These are phyloP conservation scores for Xylaria sp. DNA, from an alignment of 2,329 filamentous ascomycete species.

Conservation along the genomic window DNA sequence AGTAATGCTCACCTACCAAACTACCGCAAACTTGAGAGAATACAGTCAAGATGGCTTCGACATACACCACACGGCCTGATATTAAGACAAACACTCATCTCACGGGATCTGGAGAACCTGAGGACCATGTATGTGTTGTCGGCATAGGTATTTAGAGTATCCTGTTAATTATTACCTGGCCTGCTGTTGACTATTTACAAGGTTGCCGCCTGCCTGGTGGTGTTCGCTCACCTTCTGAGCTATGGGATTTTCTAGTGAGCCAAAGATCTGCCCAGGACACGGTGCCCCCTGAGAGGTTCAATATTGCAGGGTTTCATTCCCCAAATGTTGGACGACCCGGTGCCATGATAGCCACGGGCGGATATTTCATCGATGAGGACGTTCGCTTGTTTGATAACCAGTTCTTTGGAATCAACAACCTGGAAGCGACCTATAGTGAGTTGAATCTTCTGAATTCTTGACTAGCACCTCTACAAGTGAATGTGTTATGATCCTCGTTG, in stretches of 20 bases:
- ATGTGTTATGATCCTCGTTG: too few relatives aligned
- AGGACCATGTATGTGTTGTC: slow-evolving; percentile 6
- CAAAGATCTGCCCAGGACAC: slow-evolving; percentile 27
- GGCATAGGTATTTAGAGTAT: slow-evolving; percentile 7
- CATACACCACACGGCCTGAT: not conserved
- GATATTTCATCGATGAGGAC: slow-evolving; percentile 45
- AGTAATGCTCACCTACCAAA: too few relatives aligned
- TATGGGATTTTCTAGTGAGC: slow-evolving; percentile 35
- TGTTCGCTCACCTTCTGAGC: slow-evolving; percentile 3
- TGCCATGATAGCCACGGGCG: slow-evolving; percentile 20
- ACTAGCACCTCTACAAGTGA: slow-evolving; percentile 28
- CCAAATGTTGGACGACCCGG: slow-evolving; percentile 21
- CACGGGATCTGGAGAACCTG: not conserved
- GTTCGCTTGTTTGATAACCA: slow-evolving; percentile 31
- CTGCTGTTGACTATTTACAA: too few relatives aligned
- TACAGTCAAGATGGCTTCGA: not conserved
- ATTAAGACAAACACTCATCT: not conserved
- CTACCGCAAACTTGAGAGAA: not conserved
- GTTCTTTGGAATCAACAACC: slow-evolving; percentile 36
- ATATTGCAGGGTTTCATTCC: slow-evolving; percentile 36
- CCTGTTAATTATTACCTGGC: not conserved
- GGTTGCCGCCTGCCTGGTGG: slow-evolving; percentile 35
- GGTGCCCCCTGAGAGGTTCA: slow-evolving; percentile 27
- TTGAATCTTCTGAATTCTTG: slow-evolving; percentile 51
- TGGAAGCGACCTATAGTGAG: slow-evolving; percentile 31